These are phyloP conservation scores for Saccharomycopsis microspora DNA, from an alignment of 805 yeast species.

Conservation along the genomic window DNA sequence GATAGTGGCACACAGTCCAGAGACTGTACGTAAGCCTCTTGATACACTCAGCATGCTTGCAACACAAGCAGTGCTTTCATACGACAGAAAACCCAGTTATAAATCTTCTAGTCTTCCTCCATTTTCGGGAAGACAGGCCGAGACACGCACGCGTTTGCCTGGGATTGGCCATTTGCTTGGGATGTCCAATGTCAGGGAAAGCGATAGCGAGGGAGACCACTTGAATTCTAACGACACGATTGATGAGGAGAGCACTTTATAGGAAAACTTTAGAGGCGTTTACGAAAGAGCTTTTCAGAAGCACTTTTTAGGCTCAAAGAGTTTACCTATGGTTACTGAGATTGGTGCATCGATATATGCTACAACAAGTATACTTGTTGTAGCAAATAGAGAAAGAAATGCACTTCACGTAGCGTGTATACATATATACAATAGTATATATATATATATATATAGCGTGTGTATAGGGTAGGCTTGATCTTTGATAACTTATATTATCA, in stretches of 20 bases:
- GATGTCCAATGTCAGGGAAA: neutral
- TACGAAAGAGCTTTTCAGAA: too few relatives aligned
- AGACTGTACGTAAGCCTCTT: neutral
- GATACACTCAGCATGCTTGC: slow-evolving; percentile 17
- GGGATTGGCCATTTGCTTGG: slow-evolving; percentile 8
- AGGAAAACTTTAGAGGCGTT: neutral
- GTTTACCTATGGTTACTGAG: too few relatives aligned
- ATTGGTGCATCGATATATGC: too few relatives aligned
- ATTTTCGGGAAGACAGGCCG: neutral
- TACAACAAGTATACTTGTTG: neutral
- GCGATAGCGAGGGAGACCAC: neutral
- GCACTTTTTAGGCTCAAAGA: too few relatives aligned
- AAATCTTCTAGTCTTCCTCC: neutral
- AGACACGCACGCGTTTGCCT: slow-evolving; percentile 6
- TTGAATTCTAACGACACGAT: slow-evolving; percentile 14
- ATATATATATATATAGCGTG: too few relatives aligned
- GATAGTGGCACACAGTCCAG: slow-evolving; percentile 9
- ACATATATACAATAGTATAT: too few relatives aligned
- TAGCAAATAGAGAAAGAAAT: neutral
- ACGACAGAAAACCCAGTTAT: neutral
- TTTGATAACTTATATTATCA: too few relatives aligned
- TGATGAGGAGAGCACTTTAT: slow-evolving; percentile 12
- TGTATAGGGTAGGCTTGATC: too few relatives aligned
- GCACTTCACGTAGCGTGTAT: neutral
- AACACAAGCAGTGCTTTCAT: slow-evolving; percentile 12